Evolutionary conservation across 1,284 basidiomycete species (phyloP).

Genomic region (Phylloboletellus chloephorus): DNA sequence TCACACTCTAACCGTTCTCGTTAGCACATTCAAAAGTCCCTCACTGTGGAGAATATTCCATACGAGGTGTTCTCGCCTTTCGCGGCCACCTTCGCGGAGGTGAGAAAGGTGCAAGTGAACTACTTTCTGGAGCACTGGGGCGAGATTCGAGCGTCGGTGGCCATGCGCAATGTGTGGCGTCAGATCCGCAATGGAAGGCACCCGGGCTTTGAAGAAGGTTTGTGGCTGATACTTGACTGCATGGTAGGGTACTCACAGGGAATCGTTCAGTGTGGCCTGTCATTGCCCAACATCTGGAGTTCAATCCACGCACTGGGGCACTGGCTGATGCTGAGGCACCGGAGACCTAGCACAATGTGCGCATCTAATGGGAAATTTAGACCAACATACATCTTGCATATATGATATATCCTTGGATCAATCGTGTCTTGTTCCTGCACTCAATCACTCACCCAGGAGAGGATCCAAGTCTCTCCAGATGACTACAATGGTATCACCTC

Average conservation of each 20-base stretch:
- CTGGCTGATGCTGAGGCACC: constrained; percentile 18
- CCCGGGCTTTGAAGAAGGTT: constrained; percentile 79
- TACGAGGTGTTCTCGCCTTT: constrained; percentile 86
- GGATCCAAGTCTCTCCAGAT: too few relatives aligned
- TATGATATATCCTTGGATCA: constrained; percentile 1
- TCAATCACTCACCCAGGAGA: too few relatives aligned
- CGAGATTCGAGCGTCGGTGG: constrained; percentile 72
- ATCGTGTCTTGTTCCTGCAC: neutral
- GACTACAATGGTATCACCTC: constrained; percentile 4
- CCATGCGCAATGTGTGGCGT: constrained; percentile 80
- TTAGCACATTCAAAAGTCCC: constrained; percentile 70
- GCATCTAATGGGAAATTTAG: constrained; percentile 10
- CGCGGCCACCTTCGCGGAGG: constrained; percentile 74
- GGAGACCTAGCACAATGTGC: constrained; percentile 15
- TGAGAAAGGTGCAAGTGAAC: constrained; percentile 77
- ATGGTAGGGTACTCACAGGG: constrained; percentile 3
- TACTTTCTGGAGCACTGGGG: constrained; percentile 80
- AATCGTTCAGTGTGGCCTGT: constrained; percentile 56
- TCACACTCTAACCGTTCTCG: constrained; percentile 3
- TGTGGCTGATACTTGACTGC: constrained; percentile 8
- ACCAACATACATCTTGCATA: constrained; percentile 10
- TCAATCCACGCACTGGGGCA: constrained; percentile 36
- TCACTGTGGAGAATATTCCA: constrained; percentile 77
- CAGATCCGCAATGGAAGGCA: constrained; percentile 76
- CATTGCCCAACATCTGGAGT: constrained; percentile 62